Percentiles rank a stretch among this genome's conserved stretches.
Evolutionary conservation across 2,329 filamentous ascomycete species (phyloP).

Genomic region (Diplodia corticola): DNA sequence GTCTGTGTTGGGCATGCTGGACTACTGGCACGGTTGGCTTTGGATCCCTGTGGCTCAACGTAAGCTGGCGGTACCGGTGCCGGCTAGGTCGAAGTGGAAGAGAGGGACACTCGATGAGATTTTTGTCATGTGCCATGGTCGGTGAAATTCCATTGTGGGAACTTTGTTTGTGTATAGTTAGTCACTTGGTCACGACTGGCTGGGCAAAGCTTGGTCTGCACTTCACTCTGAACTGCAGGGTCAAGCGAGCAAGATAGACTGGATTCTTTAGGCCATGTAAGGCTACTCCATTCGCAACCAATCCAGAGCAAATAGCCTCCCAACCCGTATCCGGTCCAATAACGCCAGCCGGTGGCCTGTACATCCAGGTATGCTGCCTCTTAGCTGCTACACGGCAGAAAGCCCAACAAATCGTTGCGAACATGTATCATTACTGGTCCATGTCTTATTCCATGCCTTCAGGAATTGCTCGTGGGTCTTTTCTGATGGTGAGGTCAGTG

Average conservation of each 20-base stretch:
- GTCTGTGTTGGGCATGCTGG: neutral
- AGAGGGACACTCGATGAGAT: too few relatives aligned
- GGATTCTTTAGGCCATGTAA: neutral
- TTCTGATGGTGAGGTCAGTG: conserved; percentile 50
- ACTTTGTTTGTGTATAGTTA: neutral
- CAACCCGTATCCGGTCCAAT: neutral
- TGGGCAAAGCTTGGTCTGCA: neutral
- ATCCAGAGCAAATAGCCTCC: neutral
- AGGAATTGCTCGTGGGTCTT: conserved; percentile 35
- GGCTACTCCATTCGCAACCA: neutral
- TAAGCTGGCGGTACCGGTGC: neutral
- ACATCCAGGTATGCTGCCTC: neutral
- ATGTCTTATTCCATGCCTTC: neutral
- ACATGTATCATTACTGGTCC: neutral
- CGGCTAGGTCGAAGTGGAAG: neutral
- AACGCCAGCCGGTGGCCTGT: neutral
- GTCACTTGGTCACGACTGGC: neutral
- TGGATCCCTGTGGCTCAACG: neutral
- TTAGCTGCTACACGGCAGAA: neutral
- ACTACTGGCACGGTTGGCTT: neutral
- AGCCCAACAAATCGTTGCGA: neutral
- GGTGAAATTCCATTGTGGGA: neutral
- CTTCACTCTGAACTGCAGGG: neutral
- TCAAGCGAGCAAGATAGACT: neutral
- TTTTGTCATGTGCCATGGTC: neutral